A percentile compares a stretch with the other conserved stretches of the same genome.
Conservation (phyloP, 306 rosid genomes). For the Glycine soja region DNA sequence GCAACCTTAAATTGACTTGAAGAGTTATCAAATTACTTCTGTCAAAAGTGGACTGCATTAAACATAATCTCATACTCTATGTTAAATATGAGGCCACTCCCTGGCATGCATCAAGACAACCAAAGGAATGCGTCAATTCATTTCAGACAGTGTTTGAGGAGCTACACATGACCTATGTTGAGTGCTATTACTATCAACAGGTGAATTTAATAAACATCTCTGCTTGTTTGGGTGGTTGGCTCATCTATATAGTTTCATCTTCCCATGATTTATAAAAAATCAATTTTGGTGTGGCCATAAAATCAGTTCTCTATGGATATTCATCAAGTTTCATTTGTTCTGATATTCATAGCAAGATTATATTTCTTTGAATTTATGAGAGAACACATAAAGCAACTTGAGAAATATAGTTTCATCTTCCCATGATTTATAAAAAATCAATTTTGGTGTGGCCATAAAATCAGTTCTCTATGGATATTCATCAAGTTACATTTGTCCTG, state of each 20-base stretch:
- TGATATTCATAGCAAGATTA: not conserved
- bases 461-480: not conserved
- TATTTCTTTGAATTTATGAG: not conserved
- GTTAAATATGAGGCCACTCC: conserved; percentile 3
- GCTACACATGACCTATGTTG: not conserved
- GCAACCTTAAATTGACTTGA: not conserved
- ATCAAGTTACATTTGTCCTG: conserved; percentile 1
- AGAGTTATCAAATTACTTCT: conserved; percentile 54
- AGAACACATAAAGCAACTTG: not conserved
- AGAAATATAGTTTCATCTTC: not conserved
- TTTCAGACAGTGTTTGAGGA: not conserved
- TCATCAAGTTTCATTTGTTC: conserved; percentile 4
- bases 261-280: not conserved
- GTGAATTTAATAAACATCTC: not conserved
- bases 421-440: not conserved
- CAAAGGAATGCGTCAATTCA: not conserved
- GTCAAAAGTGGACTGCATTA: conserved; percentile 48
- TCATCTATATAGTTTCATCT: not conserved
- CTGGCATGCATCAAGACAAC: not conserved
- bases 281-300: not conserved
- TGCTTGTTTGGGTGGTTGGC: no score
- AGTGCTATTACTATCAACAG: not conserved
- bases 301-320: not conserved
- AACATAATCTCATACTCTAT: conserved; percentile 38
- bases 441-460: not conserved